Percentiles rank a stretch among this genome's conserved stretches.
phyloP scores from a whole-genome alignment of 495 filamentous ascomycete species.

The Delitschia confertaspora region DNA sequence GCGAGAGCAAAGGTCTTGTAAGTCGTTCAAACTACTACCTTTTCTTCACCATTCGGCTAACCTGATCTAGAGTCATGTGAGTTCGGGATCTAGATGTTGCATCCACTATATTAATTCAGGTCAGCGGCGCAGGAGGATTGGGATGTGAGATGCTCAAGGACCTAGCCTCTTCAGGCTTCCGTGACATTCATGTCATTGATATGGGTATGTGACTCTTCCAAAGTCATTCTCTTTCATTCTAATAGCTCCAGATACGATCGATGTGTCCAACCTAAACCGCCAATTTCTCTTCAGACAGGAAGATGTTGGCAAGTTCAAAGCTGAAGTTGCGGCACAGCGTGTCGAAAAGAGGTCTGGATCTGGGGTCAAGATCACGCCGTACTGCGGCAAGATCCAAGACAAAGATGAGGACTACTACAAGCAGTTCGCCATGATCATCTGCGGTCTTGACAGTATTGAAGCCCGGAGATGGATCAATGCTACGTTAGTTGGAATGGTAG shows the following conservation, averaged over 20 bases:
- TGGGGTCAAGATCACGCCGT: constrained; percentile 87
- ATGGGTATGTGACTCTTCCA: too few relatives aligned
- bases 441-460: constrained; percentile 96
- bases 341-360: constrained; percentile 78
- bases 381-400: constrained; percentile 92
- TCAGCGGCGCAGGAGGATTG: constrained; percentile 83
- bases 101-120: not conserved
- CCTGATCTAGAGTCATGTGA: constrained; percentile 41
- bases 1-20: constrained; percentile 64
- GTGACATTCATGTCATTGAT: constrained; percentile 96
- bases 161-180: constrained; percentile 89
- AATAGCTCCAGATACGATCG: constrained; percentile 68
- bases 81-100: constrained; percentile 4
- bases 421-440: constrained; percentile 90
- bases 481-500: constrained; percentile 81
- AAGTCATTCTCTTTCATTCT: constrained; percentile 10
- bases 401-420: constrained; percentile 96
- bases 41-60: constrained; percentile 2
- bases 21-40: constrained; percentile 29
- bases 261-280: constrained; percentile 95
- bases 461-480: constrained; percentile 97
- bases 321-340: constrained; percentile 83
- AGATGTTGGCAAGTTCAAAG: constrained; percentile 92
- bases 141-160: constrained; percentile 98
- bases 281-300: constrained; percentile 92